Evolutionary conservation across 169 alveolate genomes (phyloP).

Genomic region (Cryptosporidium bovis): DNA sequence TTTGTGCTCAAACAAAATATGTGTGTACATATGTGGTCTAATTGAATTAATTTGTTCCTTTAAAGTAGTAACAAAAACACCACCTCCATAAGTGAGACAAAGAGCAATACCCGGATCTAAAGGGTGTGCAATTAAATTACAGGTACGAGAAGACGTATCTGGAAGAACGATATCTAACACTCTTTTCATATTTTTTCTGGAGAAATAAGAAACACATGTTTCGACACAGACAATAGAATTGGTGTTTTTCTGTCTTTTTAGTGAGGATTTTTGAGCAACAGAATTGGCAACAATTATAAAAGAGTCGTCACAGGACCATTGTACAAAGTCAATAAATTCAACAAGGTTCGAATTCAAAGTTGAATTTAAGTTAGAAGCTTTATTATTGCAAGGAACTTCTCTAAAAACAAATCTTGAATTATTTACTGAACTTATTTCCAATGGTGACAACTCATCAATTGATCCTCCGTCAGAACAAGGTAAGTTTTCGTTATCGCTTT

Average conservation of each 20-base stretch:
- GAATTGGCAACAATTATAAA: slow-evolving; percentile 41
- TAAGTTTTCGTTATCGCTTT: slow-evolving; percentile 29
- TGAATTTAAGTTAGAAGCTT: slow-evolving; percentile 15
- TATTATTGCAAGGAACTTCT: neutral
- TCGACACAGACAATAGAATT: slow-evolving; percentile 40
- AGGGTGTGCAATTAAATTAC: slow-evolving; percentile 35
- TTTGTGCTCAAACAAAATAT: slow-evolving; percentile 25
- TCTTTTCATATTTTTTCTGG: slow-evolving; percentile 31
- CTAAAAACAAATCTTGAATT: slow-evolving; percentile 32
- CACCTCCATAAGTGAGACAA: slow-evolving; percentile 42
- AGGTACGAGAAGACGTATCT: slow-evolving; percentile 35
- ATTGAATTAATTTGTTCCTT: neutral
- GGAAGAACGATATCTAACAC: slow-evolving; percentile 68
- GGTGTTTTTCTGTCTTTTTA: slow-evolving; percentile 22
- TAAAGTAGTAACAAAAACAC: slow-evolving; percentile 25
- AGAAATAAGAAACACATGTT: slow-evolving; percentile 49
- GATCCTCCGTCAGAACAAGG: slow-evolving; percentile 10
- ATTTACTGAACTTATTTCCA: slow-evolving; percentile 31
- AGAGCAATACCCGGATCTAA: slow-evolving; percentile 25
- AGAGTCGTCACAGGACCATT: slow-evolving; percentile 72
- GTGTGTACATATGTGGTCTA: neutral
- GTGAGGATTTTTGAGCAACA: slow-evolving; percentile 18
- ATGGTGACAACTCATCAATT: slow-evolving; percentile 32
- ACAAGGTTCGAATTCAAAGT: slow-evolving; percentile 9
- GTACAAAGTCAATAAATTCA: slow-evolving; percentile 57